Base-by-base conservation (phyloP, 768 basidiomycete species). In the Lentinula boryana region DNA sequence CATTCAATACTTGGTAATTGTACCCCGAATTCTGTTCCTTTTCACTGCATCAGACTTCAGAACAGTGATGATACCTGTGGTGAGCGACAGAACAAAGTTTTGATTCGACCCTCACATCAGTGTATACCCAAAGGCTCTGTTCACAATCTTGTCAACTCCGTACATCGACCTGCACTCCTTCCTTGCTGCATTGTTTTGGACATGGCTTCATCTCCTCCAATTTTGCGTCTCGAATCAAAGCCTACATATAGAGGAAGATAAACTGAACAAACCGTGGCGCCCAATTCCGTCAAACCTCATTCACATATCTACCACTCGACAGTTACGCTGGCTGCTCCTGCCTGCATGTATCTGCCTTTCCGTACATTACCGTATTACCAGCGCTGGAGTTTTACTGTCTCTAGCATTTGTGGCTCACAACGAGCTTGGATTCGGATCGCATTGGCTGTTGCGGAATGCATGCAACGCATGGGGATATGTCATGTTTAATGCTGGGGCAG, bases 241-340 rank as follows among this genome's bases (percentile, higher is more conserved):
- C 35, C 62, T 64, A 36, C 58, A 60, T 55, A 56, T 59, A 5
- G 65, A 62, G 10, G 74, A 75, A 57, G 74, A 75, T 40, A 49
- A 46, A 0, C 33, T 64, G 1, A 75, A 75, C 61, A 70, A 73
- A 48, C 69, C 71, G 1, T 68, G 68, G 60, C 60, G 74, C 15
- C 74, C 74, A 7, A 63, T 75, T 49, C 73, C 73, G 2, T 49
- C 74, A 1, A 67, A 66, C n/a, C 69, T 69, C 10, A 68, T 75
- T 46, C 60, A 68, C 9, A 10, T 65, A 23, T 23, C 21, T 2
- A 35, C 59, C 8, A 68, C 74, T 9, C 40, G 51, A 9, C 5
- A 52, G 1, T 64, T 75, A 2, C 70, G 73, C 6, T 75, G 73
- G 73, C 35, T 58, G 27, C 65, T 70, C 36, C 51, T 69, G 2